Base-by-base conservation (phyloP, 495 filamentous ascomycete genomes). In the Neurospora tetraspora region DNA sequence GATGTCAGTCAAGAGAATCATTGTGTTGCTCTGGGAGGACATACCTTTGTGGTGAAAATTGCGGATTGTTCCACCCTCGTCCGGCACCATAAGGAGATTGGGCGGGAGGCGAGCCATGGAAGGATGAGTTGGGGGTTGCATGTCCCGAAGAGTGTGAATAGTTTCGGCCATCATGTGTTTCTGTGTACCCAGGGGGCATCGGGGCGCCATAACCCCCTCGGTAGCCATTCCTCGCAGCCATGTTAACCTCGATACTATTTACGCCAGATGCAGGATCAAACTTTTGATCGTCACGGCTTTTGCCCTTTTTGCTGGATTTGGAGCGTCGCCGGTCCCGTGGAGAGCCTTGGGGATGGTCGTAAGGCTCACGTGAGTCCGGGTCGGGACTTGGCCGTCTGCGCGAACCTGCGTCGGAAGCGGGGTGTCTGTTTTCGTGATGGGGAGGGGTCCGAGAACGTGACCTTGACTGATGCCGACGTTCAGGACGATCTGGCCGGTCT, bases 41-140 rank as follows among this genome's bases (percentile, higher is more conserved):
- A 80, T 83, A 92, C 91, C 86, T 85, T 81, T 88, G 86, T 73
- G 88, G 88, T 65, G 86, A 86, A 53, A 83, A 85, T 76, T 88
- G 89, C 47, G 84, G 84, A 76, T 86, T 86, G 40, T 83, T 87
- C 74, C 88, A 88, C 73, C 82, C 83, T 82, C 89, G 88, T 36
- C 86, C 86, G 31, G 88, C 83, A 38, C 85, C 84, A 79, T 90
- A 90, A 2, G 91, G 90, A 36, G 91, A 93, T 69, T 87, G 85
- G 10, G 88, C 85, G 45, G 88, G 88, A 42, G 92, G 91, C 11
- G 90, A 93, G 31, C 86, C 88, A 74, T 89, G 89, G 74, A 87
- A 87, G n/a, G 89, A 90, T 42, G 86, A 87, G 70, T 82, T 85
- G 40, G 90, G 86, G 38, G 86, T 89, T 45, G 81, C 81, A 69